Percentiles rank a stretch among this genome's conserved stretches.
Evolutionary conservation across 257 asterid genomes (phyloP).

Genomic region (Nicotiana otophora): DNA sequence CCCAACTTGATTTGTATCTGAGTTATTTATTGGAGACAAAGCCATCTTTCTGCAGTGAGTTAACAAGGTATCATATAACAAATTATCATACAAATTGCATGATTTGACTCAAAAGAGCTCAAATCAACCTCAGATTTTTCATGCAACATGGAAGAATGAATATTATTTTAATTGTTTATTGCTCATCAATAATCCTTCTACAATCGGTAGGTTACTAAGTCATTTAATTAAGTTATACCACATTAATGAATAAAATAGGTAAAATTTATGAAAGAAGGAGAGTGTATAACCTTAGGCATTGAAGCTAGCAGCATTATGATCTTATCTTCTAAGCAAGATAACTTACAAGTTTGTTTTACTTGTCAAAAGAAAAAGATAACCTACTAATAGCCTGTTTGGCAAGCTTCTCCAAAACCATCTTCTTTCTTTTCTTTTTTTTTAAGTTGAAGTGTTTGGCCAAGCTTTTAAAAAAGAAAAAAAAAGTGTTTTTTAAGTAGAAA

Average conservation of each 20-base stretch:
- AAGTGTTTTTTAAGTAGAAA: no score
- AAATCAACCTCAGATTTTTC: background rate
- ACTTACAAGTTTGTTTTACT: background rate
- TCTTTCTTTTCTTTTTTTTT: no score
- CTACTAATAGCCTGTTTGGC: no score
- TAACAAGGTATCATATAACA: no score
- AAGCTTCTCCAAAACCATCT: no score
- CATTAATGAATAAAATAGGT: background rate
- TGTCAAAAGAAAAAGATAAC: background rate
- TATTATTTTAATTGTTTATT: background rate
- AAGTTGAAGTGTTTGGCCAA: no score
- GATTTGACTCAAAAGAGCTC: no score
- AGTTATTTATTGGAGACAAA: background rate
- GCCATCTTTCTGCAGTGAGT: no score
- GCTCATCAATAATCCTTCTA: background rate
- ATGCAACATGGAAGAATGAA: background rate
- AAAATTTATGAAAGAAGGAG: background rate
- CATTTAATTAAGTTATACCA: background rate
- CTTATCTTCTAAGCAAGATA: background rate
- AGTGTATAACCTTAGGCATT: background rate
- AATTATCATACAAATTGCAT: no score
- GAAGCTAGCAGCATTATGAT: background rate
- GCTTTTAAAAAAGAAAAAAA: no score
- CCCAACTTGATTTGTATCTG: background rate
- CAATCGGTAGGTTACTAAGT: background rate